Percentiles rank a stretch among this genome's conserved stretches.
These are phyloP conservation scores for Orbilia oligospora DNA, from an alignment of 2,329 filamentous ascomycete genomes.

Conservation along the genomic window DNA sequence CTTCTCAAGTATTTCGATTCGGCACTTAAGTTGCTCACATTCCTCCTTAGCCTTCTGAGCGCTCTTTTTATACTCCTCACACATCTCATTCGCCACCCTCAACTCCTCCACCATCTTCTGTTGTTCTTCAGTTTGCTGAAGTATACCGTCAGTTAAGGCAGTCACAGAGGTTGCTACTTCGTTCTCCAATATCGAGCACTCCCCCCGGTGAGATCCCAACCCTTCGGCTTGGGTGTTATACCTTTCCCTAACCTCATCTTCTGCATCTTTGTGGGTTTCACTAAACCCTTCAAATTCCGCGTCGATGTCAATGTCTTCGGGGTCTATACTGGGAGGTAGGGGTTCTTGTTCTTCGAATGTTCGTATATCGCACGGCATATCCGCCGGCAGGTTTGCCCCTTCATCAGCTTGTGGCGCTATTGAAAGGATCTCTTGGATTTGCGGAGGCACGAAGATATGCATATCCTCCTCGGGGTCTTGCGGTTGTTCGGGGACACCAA, in stretches of 20 bases:
- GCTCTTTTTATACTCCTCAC: background rate
- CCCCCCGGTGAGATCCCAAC: background rate
- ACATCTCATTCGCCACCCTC: background rate
- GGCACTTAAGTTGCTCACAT: background rate
- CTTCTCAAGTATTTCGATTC: background rate
- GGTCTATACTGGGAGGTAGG: background rate
- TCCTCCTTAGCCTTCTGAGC: constrained; percentile 2
- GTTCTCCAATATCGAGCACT: background rate
- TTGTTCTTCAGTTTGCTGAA: background rate
- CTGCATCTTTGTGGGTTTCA: background rate
- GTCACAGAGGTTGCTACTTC: background rate
- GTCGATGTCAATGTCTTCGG: background rate
- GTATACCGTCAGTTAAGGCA: background rate
- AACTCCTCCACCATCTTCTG: background rate
- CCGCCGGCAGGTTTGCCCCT: background rate
- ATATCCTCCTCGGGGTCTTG: background rate
- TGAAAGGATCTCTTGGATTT: background rate
- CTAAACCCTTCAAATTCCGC: background rate
- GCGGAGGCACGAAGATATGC: background rate
- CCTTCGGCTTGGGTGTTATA: background rate
- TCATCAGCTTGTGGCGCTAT: too few species aligned
- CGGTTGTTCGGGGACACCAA: background rate
- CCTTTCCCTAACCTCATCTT: background rate
- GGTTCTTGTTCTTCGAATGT: background rate
- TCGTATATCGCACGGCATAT: constrained; percentile 1